Percentiles rank a stretch among this genome's conserved stretches.
Conservation (phyloP, 176 grass and related monocot species). For the Rhynchospora tenuis region DNA sequence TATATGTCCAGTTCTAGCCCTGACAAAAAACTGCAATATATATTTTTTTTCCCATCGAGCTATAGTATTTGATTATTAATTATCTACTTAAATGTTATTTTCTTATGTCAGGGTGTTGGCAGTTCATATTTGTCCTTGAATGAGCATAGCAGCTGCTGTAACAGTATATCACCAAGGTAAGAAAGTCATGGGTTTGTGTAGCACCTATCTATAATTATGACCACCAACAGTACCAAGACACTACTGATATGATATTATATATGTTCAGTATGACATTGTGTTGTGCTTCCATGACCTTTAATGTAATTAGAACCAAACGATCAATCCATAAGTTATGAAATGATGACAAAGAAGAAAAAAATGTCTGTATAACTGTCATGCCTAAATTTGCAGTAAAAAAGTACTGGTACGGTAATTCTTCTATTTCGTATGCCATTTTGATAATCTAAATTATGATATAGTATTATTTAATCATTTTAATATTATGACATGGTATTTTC, state of each 20-base stretch:
- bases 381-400: background rate
- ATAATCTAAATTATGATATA: too few relatives aligned
- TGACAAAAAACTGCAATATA: slow-evolving; percentile 13
- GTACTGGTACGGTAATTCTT: background rate
- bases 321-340: background rate
- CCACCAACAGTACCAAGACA: background rate
- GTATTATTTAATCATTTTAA: too few relatives aligned
- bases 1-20: slow-evolving; percentile 52
- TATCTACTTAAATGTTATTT: background rate
- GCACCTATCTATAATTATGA: background rate
- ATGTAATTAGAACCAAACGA: background rate
- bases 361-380: background rate
- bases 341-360: background rate
- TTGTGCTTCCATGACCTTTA: background rate
- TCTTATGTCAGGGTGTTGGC: slow-evolving; percentile 48
- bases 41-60: too few relatives aligned
- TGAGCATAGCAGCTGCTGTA: slow-evolving; percentile 41
- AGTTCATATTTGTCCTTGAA: slow-evolving; percentile 68
- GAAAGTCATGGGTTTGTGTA: background rate
- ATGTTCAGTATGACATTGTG: background rate
- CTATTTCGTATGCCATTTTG: background rate
- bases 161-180: slow-evolving; percentile 10
- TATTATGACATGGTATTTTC: too few relatives aligned
- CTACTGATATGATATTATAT: background rate
- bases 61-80: background rate